Evolutionary conservation across 2,329 filamentous ascomycete species (phyloP).

Genomic region (Pseudocercospora fijiensis): DNA sequence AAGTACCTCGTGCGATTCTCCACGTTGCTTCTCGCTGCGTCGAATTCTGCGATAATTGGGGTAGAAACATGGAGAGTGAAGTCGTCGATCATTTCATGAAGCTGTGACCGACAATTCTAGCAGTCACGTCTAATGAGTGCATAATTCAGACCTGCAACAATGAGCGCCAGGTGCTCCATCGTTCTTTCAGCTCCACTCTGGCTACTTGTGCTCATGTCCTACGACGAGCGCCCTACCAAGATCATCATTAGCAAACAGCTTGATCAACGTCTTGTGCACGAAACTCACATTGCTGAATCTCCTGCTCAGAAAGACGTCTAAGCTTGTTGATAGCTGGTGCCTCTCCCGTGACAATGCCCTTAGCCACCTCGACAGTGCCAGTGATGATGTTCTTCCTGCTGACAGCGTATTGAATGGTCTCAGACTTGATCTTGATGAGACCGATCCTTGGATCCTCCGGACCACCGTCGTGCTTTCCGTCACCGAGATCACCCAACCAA

Average conservation of each 20-base stretch:
- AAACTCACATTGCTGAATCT: conserved; percentile 59
- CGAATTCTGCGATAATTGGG: too few relatives aligned
- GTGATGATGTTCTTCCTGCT: conserved; percentile 61
- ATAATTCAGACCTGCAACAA: background rate
- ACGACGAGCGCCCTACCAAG: conserved; percentile 2
- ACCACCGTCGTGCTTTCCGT: conserved; percentile 79
- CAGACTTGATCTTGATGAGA: conserved; percentile 72
- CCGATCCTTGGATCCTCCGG: conserved; percentile 79
- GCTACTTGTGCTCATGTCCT: background rate
- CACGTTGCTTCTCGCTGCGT: background rate
- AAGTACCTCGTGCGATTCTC: background rate
- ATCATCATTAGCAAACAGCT: too few relatives aligned
- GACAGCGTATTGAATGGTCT: conserved; percentile 70
- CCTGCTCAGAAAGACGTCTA: conserved; percentile 67
- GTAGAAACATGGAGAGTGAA: background rate
- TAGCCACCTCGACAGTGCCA: conserved; percentile 68
- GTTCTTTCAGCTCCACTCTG: background rate
- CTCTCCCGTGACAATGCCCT: conserved; percentile 71
- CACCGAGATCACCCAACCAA: conserved; percentile 82
- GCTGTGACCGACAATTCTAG: background rate
- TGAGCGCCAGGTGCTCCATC: background rate
- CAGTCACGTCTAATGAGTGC: background rate
- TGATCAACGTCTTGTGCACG: background rate
- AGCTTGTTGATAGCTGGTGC: conserved; percentile 72
- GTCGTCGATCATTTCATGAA: background rate